phyloP scores from a whole-genome alignment of 2,329 filamentous ascomycete species.

The Fusarium pseudonygamai region DNA sequence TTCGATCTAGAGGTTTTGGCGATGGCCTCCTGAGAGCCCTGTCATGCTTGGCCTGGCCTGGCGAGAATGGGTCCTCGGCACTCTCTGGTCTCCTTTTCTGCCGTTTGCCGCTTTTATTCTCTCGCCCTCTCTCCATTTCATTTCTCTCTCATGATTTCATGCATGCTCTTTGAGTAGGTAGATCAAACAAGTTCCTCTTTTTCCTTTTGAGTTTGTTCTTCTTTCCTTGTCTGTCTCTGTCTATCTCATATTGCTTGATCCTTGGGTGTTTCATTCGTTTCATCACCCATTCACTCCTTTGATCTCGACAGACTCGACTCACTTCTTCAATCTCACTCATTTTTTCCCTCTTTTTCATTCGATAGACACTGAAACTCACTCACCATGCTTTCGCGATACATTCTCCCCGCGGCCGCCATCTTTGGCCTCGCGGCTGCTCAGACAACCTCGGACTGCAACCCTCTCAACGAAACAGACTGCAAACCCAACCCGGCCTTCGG shows the following conservation, averaged over 20 bases:
- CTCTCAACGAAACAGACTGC: conserved; percentile 73
- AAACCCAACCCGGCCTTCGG: conserved; percentile 77
- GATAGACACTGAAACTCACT: conserved; percentile 1
- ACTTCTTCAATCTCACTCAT: background rate
- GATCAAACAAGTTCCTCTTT: conserved; percentile 2
- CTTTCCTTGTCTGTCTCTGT: conserved; percentile 27
- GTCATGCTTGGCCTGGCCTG: background rate
- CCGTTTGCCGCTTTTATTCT: conserved; percentile 1
- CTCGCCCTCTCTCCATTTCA: background rate
- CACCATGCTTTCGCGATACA: conserved; percentile 42
- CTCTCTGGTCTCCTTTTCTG: conserved; percentile 19
- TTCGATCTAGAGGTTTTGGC: conserved; percentile 20
- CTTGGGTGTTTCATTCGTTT: conserved; percentile 32
- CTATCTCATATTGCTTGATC: conserved; percentile 9
- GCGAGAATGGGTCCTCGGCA: conserved; percentile 37
- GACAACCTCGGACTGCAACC: conserved; percentile 81
- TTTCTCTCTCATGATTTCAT: conserved; percentile 4
- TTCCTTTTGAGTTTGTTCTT: conserved; percentile 9
- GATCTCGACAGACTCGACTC: conserved; percentile 24
- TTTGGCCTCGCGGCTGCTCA: conserved; percentile 69
- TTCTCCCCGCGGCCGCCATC: conserved; percentile 51
- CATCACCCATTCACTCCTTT: conserved; percentile 35
- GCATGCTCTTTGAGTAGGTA: conserved; percentile 2
- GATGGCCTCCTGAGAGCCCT: conserved; percentile 39
- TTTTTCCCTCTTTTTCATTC: conserved; percentile 4